Base-by-base conservation (phyloP, 495 filamentous ascomycete genomes). In the Lichina pygmaea region DNA sequence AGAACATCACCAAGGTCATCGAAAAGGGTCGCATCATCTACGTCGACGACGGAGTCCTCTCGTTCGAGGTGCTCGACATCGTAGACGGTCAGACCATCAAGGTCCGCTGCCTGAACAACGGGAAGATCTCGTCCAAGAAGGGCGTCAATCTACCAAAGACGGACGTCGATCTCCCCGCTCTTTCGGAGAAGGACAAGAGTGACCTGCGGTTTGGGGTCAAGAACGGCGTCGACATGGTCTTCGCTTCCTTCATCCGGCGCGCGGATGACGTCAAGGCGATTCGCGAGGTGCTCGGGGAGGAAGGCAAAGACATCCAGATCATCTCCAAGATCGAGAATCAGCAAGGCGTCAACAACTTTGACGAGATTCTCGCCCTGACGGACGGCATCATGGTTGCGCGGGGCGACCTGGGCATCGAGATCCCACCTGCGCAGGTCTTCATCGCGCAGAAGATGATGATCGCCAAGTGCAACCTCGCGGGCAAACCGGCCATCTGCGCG, bases 371-470 rank as follows among this genome's bases (percentile, higher is more conserved):
- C 39, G 72, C 77, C 58, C 81, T 85, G 67, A 95, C 89, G 16
- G 89, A 97, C 60, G 89, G 91, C 70, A 84, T 97, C 60, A 97
- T 97, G 89, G 89, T 97, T 57, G 89, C 89, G 54, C 89, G 89
- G 72, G 89, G 89, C 64, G 89, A 97, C 55, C 68, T 97, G 37
- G 89, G 89, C 66, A 97, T 97, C 51, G 89, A 97, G 63, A 97
- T 97, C 56, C 84, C 89, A 15, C 85, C 91, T 36, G 81, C 86
- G 45, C 91, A 97, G 71, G 89, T 97, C 46, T 97, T 95, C 65
- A 78, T 92, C 51, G 89, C 89, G 42, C 89, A 97, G 71, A 97
- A 97, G 77, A 95, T 95, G 83, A 86, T 97, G 78, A 95, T 95
- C 64, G 83, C 86, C 60, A 95, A 94, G 76, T 95, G 91, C 72